phyloP scores from a whole-genome alignment of 805 yeast species.

The Blastobotrys chiropterorum region DNA sequence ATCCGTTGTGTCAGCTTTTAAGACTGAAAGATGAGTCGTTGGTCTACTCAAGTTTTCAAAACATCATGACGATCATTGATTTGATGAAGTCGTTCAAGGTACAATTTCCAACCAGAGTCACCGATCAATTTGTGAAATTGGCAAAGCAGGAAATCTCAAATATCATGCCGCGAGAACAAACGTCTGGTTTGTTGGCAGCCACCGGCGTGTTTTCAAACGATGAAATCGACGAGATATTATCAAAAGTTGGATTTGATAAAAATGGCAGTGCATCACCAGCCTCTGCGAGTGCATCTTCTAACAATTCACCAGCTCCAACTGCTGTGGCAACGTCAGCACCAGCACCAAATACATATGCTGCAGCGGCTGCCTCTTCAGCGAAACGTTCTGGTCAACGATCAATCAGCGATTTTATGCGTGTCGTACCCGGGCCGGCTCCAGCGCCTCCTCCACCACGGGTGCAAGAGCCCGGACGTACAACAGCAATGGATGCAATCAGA shows the following conservation, averaged over 20 bases:
- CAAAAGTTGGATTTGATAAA: not conserved
- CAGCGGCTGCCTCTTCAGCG: not conserved
- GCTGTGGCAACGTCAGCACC: not conserved
- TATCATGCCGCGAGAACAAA: conserved; percentile 61
- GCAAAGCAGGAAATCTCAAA: conserved; percentile 57
- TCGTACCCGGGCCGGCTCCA: not conserved
- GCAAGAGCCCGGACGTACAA: not conserved
- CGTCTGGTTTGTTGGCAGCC: conserved; percentile 46
- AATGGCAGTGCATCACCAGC: not conserved
- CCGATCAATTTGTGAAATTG: conserved; percentile 41
- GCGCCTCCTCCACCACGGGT: not conserved
- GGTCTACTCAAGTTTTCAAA: conserved; percentile 61
- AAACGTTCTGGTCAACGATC: not conserved
- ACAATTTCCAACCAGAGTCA: conserved; percentile 34
- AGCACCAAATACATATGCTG: not conserved
- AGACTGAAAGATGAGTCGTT: conserved; percentile 75
- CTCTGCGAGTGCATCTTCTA: not conserved
- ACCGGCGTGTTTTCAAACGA: conserved; percentile 13
- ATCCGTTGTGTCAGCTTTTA: conserved; percentile 70
- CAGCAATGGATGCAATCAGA: conserved; percentile 4
- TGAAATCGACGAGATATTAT: conserved; percentile 12
- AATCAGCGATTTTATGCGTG: conserved; percentile 2
- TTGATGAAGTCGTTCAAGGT: conserved; percentile 35
- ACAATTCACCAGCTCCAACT: not conserved
- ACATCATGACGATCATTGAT: conserved; percentile 23